A percentile compares a stretch with the other conserved stretches of the same genome.
phyloP scores from a whole-genome alignment of 257 asterid species.

The Penstemon eatonii region DNA sequence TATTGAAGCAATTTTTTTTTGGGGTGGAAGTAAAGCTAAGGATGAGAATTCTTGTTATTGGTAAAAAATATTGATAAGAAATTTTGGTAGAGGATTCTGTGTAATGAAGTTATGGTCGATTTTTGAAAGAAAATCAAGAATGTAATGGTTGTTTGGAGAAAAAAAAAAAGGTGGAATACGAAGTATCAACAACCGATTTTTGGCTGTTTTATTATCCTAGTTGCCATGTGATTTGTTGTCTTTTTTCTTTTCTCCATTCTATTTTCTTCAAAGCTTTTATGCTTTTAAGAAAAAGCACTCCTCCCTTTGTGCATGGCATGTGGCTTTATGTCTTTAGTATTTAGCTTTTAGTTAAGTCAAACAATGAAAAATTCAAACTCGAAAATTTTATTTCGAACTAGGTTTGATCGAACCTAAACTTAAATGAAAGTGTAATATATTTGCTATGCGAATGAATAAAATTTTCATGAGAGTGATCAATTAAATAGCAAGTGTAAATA shows the following conservation, averaged over 20 bases:
- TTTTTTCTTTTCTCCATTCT: slow-evolving; percentile 36
- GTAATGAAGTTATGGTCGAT: too few species aligned
- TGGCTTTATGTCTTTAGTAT: slow-evolving; percentile 20
- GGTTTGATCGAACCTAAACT: too few species aligned
- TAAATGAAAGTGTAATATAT: too few species aligned
- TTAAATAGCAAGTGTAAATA: too few species aligned
- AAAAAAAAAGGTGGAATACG: slow-evolving; percentile 31
- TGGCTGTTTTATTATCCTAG: slow-evolving; percentile 43
- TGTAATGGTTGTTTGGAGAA: slow-evolving; percentile 32
- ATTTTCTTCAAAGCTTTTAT: slow-evolving; percentile 35
- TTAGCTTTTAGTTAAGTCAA: slow-evolving; percentile 32
- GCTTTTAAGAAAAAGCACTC: slow-evolving; percentile 39
- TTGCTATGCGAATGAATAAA: too few species aligned
- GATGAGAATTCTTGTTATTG: too few species aligned
- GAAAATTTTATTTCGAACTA: too few species aligned
- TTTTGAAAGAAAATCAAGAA: too few species aligned
- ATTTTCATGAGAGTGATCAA: too few species aligned
- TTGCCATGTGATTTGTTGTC: slow-evolving; percentile 68
- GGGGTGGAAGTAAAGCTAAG: too few species aligned
- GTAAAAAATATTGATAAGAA: too few species aligned
- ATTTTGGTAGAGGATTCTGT: too few species aligned
- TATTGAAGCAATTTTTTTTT: slow-evolving; percentile 23
- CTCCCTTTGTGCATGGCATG: slow-evolving; percentile 9
- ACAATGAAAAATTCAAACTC: slow-evolving; percentile 20
- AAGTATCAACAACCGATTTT: slow-evolving; percentile 31